Conservation (phyloP, 176 grass and related monocot genomes). For the Ananas comosus region DNA sequence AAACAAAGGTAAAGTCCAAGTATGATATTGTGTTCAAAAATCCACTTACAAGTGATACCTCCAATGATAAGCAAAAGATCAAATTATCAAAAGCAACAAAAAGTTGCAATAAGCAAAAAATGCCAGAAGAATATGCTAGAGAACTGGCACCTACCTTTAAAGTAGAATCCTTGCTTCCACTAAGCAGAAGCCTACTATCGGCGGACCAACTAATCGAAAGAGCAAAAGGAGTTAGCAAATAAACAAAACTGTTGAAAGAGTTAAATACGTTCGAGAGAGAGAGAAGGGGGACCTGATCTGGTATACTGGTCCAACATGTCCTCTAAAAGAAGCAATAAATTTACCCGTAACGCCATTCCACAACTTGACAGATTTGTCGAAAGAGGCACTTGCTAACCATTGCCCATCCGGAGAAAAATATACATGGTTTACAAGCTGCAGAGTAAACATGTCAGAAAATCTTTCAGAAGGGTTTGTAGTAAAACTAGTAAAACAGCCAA, state of each 20-base stretch:
- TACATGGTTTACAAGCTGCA: slow-evolving; percentile 93
- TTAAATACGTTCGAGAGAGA: not conserved
- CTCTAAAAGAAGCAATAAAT: slow-evolving; percentile 73
- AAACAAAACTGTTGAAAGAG: not conserved
- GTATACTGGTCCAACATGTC: slow-evolving; percentile 87
- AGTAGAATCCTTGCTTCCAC: slow-evolving; percentile 97
- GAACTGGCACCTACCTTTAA: slow-evolving; percentile 48
- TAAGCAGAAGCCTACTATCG: slow-evolving; percentile 91
- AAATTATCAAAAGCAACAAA: not conserved
- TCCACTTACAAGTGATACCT: no score
- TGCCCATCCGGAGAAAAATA: slow-evolving; percentile 99
- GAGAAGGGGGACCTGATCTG: slow-evolving; percentile 66
- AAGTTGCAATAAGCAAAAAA: not conserved
- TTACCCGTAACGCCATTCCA: slow-evolving; percentile 96
- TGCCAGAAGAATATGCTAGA: not conserved
- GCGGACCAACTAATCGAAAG: slow-evolving; percentile 65
- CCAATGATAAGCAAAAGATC: no score
- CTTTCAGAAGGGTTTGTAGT: not conserved
- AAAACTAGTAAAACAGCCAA: not conserved
- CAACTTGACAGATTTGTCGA: slow-evolving; percentile 94
- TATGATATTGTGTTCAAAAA: no score
- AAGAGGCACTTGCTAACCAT: slow-evolving; percentile 95
- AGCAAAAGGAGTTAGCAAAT: not conserved
- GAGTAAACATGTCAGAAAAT: slow-evolving; percentile 9
- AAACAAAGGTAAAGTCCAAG: no score